Evolutionary conservation across 352 stramenopile genomes (phyloP).

Genomic region (Thalassiosira hispida): DNA sequence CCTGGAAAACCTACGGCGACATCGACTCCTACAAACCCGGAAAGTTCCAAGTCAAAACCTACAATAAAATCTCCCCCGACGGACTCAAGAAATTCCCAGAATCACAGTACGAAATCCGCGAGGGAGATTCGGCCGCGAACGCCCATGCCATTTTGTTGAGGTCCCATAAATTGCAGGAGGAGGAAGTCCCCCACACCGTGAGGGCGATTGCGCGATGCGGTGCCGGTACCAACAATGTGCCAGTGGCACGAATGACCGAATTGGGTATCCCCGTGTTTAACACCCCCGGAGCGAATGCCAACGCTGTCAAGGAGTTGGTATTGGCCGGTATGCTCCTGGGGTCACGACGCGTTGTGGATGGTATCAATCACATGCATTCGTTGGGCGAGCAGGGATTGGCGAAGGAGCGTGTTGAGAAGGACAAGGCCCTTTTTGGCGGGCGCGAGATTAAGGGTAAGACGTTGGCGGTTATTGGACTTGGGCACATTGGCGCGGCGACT

Average conservation of each 20-base stretch:
- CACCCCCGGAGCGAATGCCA: slow-evolving; percentile 93
- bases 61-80: slow-evolving; percentile 85
- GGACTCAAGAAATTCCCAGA: slow-evolving; percentile 72
- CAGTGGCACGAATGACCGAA: slow-evolving; percentile 83
- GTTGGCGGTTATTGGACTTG: slow-evolving; percentile 93
- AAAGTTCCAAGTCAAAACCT: slow-evolving; percentile 83
- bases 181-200: slow-evolving; percentile 74
- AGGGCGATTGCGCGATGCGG: slow-evolving; percentile 84
- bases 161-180: slow-evolving; percentile 83
- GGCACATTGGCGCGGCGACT: slow-evolving; percentile 91
- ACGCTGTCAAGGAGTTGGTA: slow-evolving; percentile 94
- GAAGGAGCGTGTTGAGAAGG: slow-evolving; percentile 84
- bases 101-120: slow-evolving; percentile 67
- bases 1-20: slow-evolving; percentile 82
- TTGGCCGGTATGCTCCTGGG: slow-evolving; percentile 90
- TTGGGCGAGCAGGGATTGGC: slow-evolving; percentile 77
- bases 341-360: slow-evolving; percentile 78
- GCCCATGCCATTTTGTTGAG: slow-evolving; percentile 83
- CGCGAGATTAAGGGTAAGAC: slow-evolving; percentile 89
- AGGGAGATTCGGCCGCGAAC: slow-evolving; percentile 59
- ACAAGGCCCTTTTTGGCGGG: slow-evolving; percentile 87
- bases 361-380: slow-evolving; percentile 85
- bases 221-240: slow-evolving; percentile 86
- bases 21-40: slow-evolving; percentile 70
- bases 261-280: slow-evolving; percentile 96